Percentiles rank a stretch among this genome's conserved stretches.
These are phyloP conservation scores for Zostera marina DNA, from an alignment of 116 monocot species.

Conservation along the genomic window DNA sequence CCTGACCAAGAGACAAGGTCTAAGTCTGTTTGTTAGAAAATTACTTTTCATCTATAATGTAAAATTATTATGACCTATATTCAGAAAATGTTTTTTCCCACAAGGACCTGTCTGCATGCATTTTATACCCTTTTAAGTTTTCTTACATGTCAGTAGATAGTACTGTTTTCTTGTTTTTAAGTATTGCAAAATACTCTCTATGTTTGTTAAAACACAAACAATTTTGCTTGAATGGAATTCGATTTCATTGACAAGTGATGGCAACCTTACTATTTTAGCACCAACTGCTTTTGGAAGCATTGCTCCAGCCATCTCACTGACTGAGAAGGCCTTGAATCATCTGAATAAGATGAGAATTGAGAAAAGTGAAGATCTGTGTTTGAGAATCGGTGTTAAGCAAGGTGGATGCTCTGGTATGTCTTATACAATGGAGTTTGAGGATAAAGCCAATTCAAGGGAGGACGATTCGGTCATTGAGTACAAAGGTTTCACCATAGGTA, in stretches of 20 bases:
- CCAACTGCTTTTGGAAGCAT: conserved; percentile 5
- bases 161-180: background rate
- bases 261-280: background rate
- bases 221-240: background rate
- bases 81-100: too few species aligned
- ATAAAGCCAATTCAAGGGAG: conserved; percentile 35
- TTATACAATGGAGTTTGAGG: conserved; percentile 94
- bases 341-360: conserved; percentile 54
- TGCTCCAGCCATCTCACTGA: conserved; percentile 64
- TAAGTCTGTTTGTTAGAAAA: too few species aligned
- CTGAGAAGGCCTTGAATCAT: conserved; percentile 73
- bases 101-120: too few species aligned
- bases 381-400: conserved; percentile 97
- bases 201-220: background rate
- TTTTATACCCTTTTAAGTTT: too few species aligned
- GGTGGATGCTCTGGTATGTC: conserved; percentile 99
- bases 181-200: background rate
- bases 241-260: background rate
- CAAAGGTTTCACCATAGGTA: conserved; percentile 81
- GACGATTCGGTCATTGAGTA: conserved; percentile 83
- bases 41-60: too few species aligned
- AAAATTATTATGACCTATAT: too few species aligned
- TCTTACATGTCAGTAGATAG: background rate
- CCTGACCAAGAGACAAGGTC: too few species aligned
- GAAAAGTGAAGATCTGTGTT: conserved; percentile 57